Conservation (phyloP, 176 grass and related monocot species). For the Puya raimondii region DNA sequence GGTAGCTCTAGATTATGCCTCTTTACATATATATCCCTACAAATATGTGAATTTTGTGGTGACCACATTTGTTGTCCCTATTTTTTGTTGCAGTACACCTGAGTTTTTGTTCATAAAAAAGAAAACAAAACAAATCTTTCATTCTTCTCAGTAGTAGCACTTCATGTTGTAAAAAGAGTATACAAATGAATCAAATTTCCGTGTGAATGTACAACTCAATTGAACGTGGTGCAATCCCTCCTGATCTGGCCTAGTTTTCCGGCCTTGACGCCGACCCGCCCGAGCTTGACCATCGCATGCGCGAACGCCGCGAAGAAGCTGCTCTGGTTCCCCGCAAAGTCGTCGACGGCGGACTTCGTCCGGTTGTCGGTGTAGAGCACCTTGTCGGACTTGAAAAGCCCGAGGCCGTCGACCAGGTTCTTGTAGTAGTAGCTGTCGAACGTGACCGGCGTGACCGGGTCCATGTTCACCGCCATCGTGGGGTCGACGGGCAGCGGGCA, state of each 20-base stretch:
- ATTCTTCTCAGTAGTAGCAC: too few relatives aligned
- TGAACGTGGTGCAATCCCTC: constrained; percentile 43
- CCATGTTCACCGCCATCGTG: constrained; percentile 45
- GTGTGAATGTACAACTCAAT: neutral
- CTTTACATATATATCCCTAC: too few relatives aligned
- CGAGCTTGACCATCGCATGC: constrained; percentile 55
- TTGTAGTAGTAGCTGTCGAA: constrained; percentile 68
- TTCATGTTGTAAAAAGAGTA: neutral
- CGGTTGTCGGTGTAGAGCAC: constrained; percentile 29
- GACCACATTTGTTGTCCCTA: too few relatives aligned
- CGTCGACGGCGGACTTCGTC: constrained; percentile 19
- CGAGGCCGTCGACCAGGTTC: constrained; percentile 35
- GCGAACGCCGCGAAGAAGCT: constrained; percentile 59
- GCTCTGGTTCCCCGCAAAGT: constrained; percentile 32
- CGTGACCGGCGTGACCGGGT: constrained; percentile 34
- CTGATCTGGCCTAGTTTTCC: constrained; percentile 50
- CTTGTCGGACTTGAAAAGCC: constrained; percentile 57
- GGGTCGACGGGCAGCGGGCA: constrained; percentile 32
- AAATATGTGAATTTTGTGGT: too few relatives aligned
- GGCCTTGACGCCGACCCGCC: constrained; percentile 40
- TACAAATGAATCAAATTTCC: neutral
- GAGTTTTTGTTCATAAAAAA: too few relatives aligned
- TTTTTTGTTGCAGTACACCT: too few relatives aligned
- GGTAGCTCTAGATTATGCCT: too few relatives aligned
- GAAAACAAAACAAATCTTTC: too few relatives aligned